phyloP scores from a whole-genome alignment of 1,139 yeast species.

The Suhomyces bolitotheri region DNA sequence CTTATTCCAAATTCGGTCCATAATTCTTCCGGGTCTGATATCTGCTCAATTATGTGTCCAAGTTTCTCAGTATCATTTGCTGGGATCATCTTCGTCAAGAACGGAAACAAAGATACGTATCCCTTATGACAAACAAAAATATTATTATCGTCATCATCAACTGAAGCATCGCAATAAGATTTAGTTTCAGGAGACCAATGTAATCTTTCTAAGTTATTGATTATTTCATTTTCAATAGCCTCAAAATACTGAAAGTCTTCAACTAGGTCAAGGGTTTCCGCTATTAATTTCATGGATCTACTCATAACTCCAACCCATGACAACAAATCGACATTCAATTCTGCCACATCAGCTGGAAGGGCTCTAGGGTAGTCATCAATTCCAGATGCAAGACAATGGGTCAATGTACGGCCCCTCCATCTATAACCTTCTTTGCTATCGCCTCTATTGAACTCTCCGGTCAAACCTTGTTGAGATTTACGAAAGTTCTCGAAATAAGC shows the following conservation, averaged over 20 bases:
- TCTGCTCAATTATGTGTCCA: constrained; percentile 50
- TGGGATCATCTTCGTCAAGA: constrained; percentile 69
- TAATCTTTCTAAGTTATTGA: constrained; percentile 61
- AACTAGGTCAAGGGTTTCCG: constrained; percentile 57
- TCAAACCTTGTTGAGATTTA: constrained; percentile 72
- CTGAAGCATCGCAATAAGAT: constrained; percentile 82
- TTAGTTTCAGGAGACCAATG: constrained; percentile 76
- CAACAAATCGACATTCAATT: constrained; percentile 82
- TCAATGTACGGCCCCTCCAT: constrained; percentile 89
- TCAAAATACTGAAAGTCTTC: constrained; percentile 59
- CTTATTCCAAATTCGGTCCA: constrained; percentile 83
- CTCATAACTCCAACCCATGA: constrained; percentile 97
- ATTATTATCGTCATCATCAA: constrained; percentile 70
- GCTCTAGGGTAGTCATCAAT: constrained; percentile 95
- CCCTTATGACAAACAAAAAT: constrained; percentile 82
- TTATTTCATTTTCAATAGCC: constrained; percentile 55
- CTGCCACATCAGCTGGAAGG: constrained; percentile 78
- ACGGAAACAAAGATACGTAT: constrained; percentile 83
- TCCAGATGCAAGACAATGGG: constrained; percentile 91
- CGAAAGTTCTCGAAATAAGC: constrained; percentile 86
- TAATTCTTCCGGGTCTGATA: constrained; percentile 69
- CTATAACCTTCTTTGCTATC: constrained; percentile 67
- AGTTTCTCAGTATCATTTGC: constrained; percentile 50
- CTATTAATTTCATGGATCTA: constrained; percentile 72
- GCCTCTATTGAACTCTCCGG: constrained; percentile 70